phyloP scores from a whole-genome alignment of 768 basidiomycete genomes.

The Plicaturopsis crispa region DNA sequence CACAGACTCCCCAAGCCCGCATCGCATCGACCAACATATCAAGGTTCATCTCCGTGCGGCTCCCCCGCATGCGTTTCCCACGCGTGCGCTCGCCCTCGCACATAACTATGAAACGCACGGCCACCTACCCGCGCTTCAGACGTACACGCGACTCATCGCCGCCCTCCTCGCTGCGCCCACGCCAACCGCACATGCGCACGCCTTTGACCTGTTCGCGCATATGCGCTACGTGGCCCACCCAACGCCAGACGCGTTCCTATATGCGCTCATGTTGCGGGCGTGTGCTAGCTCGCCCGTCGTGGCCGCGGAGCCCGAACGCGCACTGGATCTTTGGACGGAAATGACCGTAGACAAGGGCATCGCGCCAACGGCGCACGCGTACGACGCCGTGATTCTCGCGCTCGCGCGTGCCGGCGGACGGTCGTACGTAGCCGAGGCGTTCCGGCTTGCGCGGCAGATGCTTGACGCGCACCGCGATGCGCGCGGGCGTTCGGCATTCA shows the following conservation, averaged over 20 bases:
- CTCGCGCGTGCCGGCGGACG: conserved; percentile 62
- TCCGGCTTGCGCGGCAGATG: conserved; percentile 85
- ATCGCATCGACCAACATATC: conserved; percentile 58
- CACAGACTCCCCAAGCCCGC: conserved; percentile 19
- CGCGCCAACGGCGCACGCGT: conserved; percentile 59
- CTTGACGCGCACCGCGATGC: conserved; percentile 69
- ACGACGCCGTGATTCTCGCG: conserved; percentile 76
- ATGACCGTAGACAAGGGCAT: conserved; percentile 73
- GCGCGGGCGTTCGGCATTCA: conserved; percentile 41
- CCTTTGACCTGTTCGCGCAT: conserved; percentile 92
- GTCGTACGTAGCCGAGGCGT: conserved; percentile 70
- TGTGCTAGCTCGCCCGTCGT: conserved; percentile 53
- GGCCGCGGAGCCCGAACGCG: conserved; percentile 80
- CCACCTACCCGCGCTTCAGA: conserved; percentile 58
- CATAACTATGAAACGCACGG: conserved; percentile 64
- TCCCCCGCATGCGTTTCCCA: conserved; percentile 42
- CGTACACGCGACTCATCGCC: conserved; percentile 66
- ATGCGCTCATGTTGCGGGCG: conserved; percentile 81
- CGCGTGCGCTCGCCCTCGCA: conserved; percentile 56
- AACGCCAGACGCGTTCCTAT: conserved; percentile 61
- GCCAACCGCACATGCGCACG: conserved; percentile 59
- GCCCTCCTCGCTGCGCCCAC: conserved; percentile 37
- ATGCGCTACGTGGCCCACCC: conserved; percentile 96
- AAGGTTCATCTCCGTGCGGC: conserved; percentile 53
- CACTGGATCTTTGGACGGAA: conserved; percentile 88